These are phyloP conservation scores for Quercus robur DNA, from an alignment of 306 rosid genomes.

Conservation along the genomic window DNA sequence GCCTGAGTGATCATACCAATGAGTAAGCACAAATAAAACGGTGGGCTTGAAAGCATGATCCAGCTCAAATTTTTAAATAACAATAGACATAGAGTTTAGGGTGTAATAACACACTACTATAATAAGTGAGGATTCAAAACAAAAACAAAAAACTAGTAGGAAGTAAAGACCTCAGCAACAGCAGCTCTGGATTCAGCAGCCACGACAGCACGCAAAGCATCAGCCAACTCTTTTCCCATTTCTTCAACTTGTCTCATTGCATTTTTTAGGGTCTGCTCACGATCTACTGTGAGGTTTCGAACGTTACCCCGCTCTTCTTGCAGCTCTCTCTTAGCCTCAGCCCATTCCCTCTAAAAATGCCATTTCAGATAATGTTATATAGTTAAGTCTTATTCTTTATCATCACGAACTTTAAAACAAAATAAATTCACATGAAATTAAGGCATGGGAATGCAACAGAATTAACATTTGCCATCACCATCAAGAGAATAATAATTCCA, in stretches of 20 bases:
- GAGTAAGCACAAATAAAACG: not conserved
- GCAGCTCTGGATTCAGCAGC: slow-evolving; percentile 88
- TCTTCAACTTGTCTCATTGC: slow-evolving; percentile 82
- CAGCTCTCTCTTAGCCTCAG: slow-evolving; percentile 84
- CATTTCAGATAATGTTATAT: not conserved
- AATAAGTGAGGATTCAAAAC: not conserved
- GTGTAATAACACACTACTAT: not conserved
- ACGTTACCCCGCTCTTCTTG: slow-evolving; percentile 71
- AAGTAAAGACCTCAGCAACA: slow-evolving; percentile 68
- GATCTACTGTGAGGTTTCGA: slow-evolving; percentile 55
- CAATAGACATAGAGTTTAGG: not conserved
- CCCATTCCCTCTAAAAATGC: slow-evolving; percentile 78
- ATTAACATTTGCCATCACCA: not conserved
- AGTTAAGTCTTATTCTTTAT: not conserved
- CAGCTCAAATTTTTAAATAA: not conserved
- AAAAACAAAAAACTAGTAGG: not conserved
- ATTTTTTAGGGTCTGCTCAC: slow-evolving; percentile 63
- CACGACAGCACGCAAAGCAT: slow-evolving; percentile 59
- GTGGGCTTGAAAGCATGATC: not conserved
- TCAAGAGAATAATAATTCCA: not conserved
- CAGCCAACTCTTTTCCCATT: slow-evolving; percentile 68
- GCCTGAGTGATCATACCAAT: slow-evolving; percentile 42
- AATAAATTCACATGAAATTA: not conserved
- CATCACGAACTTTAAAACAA: not conserved
- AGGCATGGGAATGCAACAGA: not conserved